Conservation (phyloP, 2,329 filamentous ascomycete species). For the Ophiostoma australiae region DNA sequence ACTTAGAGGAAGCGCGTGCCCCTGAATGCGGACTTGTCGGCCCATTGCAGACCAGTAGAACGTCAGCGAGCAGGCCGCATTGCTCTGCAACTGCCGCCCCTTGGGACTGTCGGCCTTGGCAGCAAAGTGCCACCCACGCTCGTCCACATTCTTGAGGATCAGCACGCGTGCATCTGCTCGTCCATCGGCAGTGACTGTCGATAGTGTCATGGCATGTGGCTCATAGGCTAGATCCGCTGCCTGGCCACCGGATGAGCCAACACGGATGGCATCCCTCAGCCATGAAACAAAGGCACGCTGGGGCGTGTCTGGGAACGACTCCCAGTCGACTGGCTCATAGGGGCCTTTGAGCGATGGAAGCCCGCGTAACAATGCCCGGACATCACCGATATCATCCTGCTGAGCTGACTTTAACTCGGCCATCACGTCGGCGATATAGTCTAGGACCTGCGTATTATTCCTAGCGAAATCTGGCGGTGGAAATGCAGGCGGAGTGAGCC, state of each 20-base stretch:
- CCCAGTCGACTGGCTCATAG: not conserved
- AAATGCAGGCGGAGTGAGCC: not conserved
- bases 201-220: not conserved
- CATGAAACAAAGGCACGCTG: not conserved
- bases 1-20: not conserved
- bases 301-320: not conserved
- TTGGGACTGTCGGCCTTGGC: constrained; percentile 24
- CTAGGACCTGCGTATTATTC: not conserved
- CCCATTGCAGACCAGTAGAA: constrained; percentile 24
- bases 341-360: not conserved
- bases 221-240: not conserved
- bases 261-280: not conserved
- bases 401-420: not conserved
- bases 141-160: constrained; percentile 26
- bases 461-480: not conserved
- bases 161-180: constrained; percentile 25
- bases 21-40: not conserved
- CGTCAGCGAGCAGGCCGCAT: constrained; percentile 19
- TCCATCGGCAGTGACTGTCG: not conserved
- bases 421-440: not conserved
- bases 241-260: not conserved
- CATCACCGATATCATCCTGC: not conserved
- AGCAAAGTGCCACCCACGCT: constrained; percentile 27
- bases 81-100: constrained; percentile 21
- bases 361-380: not conserved